Evolutionary conservation across 257 asterid species (phyloP).

Genomic region (Solanum corneliomulleri): DNA sequence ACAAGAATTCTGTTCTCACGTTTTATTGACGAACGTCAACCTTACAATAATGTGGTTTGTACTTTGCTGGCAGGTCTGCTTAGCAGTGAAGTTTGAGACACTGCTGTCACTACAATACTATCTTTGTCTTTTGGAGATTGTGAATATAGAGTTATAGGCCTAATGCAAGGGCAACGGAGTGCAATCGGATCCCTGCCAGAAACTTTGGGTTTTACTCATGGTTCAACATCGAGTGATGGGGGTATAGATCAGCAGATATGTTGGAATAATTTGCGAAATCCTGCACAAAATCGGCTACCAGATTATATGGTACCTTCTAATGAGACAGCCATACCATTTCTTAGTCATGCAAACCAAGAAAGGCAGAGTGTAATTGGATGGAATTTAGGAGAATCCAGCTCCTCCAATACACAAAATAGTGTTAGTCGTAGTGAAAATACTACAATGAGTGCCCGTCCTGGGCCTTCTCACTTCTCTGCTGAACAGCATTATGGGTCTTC

Average conservation of each 20-base stretch:
- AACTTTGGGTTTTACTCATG: conserved; percentile 49
- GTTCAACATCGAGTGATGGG: conserved; percentile 48
- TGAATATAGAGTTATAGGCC: conserved; percentile 18
- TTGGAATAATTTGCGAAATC: conserved; percentile 48
- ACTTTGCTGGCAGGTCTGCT: conserved; percentile 31
- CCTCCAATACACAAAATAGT: conserved; percentile 29
- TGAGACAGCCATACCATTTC: conserved; percentile 22
- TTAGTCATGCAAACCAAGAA: conserved; percentile 29
- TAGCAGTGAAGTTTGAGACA: background rate
- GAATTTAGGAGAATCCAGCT: conserved; percentile 68
- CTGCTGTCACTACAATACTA: background rate
- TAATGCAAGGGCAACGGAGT: conserved; percentile 82
- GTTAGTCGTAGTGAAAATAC: conserved; percentile 28
- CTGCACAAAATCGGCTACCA: conserved; percentile 37
- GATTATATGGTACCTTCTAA: conserved; percentile 36
- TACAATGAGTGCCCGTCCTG: conserved; percentile 3
- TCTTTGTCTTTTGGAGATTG: background rate
- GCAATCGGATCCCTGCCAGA: conserved; percentile 60
- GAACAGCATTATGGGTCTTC: conserved; percentile 1
- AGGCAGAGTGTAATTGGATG: conserved; percentile 31
- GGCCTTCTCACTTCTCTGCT: background rate
- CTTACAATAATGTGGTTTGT: background rate
- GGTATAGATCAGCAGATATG: conserved; percentile 53
- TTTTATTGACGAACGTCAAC: background rate
- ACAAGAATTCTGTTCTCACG: background rate